These are phyloP conservation scores for Mycothermus thermophilus DNA, from an alignment of 495 filamentous ascomycete genomes.

Conservation along the genomic window DNA sequence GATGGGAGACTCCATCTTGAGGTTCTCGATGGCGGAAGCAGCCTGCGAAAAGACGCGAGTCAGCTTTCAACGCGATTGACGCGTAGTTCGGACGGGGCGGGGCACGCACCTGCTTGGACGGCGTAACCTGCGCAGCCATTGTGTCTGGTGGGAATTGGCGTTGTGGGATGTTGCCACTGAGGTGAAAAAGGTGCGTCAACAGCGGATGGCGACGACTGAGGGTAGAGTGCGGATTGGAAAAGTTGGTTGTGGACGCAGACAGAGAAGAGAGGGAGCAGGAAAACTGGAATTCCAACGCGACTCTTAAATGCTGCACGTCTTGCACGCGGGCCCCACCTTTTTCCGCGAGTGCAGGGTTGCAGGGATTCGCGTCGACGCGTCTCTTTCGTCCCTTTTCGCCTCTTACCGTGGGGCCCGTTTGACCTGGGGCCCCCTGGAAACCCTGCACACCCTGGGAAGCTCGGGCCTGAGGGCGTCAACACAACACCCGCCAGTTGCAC, in stretches of 20 bases:
- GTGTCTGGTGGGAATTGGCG: no score
- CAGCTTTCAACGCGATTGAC: conserved; percentile 19
- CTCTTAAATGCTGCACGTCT: conserved; percentile 20
- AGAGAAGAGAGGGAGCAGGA: conserved; percentile 4
- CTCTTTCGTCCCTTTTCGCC: not conserved
- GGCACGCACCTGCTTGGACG: conserved; percentile 63
- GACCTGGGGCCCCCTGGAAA: no score
- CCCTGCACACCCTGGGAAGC: no score
- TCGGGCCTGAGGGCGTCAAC: conserved; percentile 1
- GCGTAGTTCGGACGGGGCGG: conserved; percentile 6
- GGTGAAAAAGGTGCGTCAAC: not conserved
- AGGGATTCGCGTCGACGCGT: conserved; percentile 13
- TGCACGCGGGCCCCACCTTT: conserved; percentile 10
- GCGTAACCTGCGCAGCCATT: conserved; percentile 64
- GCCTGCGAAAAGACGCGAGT: conserved; percentile 41
- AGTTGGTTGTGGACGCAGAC: conserved; percentile 7
- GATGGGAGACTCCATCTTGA: conserved; percentile 86
- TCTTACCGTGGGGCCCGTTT: no score
- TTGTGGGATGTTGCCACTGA: conserved; percentile 6
- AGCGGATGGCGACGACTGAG: conserved; percentile 5
- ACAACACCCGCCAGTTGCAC: not conserved
- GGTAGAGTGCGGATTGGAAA: not conserved
- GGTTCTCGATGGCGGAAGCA: conserved; percentile 67
- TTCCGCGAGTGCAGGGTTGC: conserved; percentile 5
- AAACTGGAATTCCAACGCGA: conserved; percentile 6